phyloP scores from a whole-genome alignment of 257 asterid species.

The Verbena officinalis region DNA sequence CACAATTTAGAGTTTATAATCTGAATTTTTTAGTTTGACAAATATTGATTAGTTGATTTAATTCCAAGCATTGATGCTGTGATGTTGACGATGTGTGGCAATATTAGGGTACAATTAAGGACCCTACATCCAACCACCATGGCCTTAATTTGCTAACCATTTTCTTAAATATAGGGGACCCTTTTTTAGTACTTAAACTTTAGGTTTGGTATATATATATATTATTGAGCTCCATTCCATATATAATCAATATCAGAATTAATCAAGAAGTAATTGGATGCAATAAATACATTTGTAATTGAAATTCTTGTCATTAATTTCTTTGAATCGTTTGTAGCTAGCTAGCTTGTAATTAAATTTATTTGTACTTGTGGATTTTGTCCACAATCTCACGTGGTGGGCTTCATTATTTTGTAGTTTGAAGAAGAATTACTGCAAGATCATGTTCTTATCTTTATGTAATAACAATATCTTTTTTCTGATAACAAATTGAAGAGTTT shows the following conservation, averaged over 20 bases:
- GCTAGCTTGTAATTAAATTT: not conserved
- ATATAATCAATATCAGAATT: not conserved
- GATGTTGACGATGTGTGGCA: not conserved
- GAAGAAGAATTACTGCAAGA: not conserved
- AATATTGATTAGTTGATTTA: not conserved
- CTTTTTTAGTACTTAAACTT: constrained; percentile 1
- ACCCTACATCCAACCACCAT: constrained; percentile 30
- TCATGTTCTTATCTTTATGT: no score
- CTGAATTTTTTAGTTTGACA: no score
- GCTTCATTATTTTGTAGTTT: not conserved
- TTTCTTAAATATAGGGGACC: not conserved
- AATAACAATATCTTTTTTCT: no score
- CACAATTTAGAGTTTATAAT: no score
- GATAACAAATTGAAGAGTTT: no score
- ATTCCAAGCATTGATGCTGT: constrained; percentile 20
- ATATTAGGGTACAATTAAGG: not conserved
- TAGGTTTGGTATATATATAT: constrained; percentile 6
- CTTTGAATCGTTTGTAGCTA: not conserved
- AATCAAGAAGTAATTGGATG: not conserved
- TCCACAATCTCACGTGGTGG: not conserved
- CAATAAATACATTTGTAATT: not conserved
- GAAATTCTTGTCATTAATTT: not conserved
- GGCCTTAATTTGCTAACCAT: constrained; percentile 9
- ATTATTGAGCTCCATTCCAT: not conserved
- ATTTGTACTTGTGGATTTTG: not conserved